phyloP scores from a whole-genome alignment of 2,329 filamentous ascomycete species.

The Teratosphaeria nubilosa region DNA sequence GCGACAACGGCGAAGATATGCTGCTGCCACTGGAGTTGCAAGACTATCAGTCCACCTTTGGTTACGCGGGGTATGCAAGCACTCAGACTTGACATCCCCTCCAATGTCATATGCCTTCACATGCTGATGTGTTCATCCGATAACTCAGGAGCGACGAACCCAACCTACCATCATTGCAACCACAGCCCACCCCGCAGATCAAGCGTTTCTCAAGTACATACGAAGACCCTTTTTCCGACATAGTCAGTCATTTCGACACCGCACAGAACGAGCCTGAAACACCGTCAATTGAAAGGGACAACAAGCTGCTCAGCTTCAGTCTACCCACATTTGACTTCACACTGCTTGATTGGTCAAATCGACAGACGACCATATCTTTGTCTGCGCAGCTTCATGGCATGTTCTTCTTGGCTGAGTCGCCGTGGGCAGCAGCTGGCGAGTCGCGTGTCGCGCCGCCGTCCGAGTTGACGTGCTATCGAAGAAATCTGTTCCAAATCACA shows the following conservation, averaged over 20 bases:
- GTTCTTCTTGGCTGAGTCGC: slow-evolving; percentile 79
- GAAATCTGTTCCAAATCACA: slow-evolving; percentile 93
- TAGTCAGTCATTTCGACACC: slow-evolving; percentile 40
- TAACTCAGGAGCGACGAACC: slow-evolving; percentile 20
- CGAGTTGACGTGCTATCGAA: slow-evolving; percentile 89
- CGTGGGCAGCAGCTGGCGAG: slow-evolving; percentile 50
- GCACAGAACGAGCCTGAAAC: slow-evolving; percentile 32
- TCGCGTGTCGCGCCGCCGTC: slow-evolving; percentile 52
- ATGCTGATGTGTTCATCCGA: slow-evolving; percentile 6
- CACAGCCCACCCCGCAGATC: slow-evolving; percentile 18
- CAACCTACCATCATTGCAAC: slow-evolving; percentile 15
- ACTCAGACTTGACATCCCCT: background rate
- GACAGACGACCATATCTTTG: slow-evolving; percentile 55
- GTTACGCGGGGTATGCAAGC: slow-evolving; percentile 47
- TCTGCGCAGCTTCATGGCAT: slow-evolving; percentile 74
- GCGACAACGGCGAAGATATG: slow-evolving; percentile 37
- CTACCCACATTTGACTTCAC: slow-evolving; percentile 43
- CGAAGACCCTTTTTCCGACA: slow-evolving; percentile 43
- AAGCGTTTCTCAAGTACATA: slow-evolving; percentile 30
- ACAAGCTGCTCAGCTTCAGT: slow-evolving; percentile 45
- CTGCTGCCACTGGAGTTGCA: slow-evolving; percentile 45
- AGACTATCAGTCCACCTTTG: slow-evolving; percentile 50
- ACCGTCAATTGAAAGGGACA: slow-evolving; percentile 53
- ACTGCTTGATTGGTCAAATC: slow-evolving; percentile 56
- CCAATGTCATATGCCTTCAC: background rate